Base-by-base conservation (phyloP, 306 rosid species). In the Quercus cerris region DNA sequence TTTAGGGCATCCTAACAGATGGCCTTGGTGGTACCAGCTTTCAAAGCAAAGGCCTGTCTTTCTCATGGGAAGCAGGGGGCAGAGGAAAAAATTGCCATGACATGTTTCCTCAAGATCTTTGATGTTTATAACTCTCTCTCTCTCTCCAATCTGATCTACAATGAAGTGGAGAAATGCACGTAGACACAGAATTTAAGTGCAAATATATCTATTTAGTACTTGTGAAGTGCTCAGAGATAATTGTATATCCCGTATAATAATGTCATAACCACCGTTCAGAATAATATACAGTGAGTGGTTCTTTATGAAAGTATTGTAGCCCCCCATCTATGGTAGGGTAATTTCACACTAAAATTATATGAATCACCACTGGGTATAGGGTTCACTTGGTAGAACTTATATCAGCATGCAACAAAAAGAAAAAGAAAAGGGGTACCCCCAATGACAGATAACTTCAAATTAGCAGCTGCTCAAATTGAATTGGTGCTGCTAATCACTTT, bases 331-430 rank as follows among this genome's bases (percentile, higher is more conserved):
- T 51, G 22, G 44, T 3, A 20, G 28, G 55, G 64, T 23, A 38
- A 23, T 17, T 74, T 27, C 49, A 55, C 70, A 5, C 13, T 57
- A 27, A 68, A 70, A 71, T 68, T 27, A 49, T 15, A 44, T n/a
- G 20, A 23, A 78, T 63, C 54, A 46, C 22, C 79, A 5, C 19
- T 46, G 11, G 59, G 17, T 18, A 27, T 41, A 41, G 79, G 80
- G 56, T 56, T 72, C 81, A 30, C 68, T 74, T 69, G n/a, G 41
- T 56, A 66, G 14, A 84, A 81, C 28, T 73, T 41, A 69, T 51
- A 70, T 56, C 52, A 79, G 59, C 25, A 25, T 27, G 41, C 62
- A 35, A 35, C 25, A 9, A 35, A n/a, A 55, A 8, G 4, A 3
- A 2, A 5, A 28, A 3, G 22, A 56, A 55, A 28, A 27, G 27